Percentiles rank a stretch among this genome's conserved stretches.
phyloP scores from a whole-genome alignment of 108 stramenopile species.

The Licmophora abbreviata region DNA sequence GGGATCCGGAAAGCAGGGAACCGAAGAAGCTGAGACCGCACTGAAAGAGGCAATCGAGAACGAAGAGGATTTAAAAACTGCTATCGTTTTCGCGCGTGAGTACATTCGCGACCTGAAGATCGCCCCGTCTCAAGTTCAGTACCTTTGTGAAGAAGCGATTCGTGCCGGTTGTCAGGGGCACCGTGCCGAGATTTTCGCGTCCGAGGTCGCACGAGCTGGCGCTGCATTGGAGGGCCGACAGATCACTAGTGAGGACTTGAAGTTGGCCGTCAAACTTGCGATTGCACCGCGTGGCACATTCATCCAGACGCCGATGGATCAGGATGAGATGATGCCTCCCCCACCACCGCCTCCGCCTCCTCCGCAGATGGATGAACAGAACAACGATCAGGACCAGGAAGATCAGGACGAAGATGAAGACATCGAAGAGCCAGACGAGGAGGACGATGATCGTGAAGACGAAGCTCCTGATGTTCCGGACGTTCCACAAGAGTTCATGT shows the following conservation, averaged over 20 bases:
- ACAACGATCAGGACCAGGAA: slow-evolving; percentile 71
- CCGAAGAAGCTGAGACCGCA: slow-evolving; percentile 46
- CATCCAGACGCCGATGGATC: slow-evolving; percentile 77
- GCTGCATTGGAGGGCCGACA: slow-evolving; percentile 92
- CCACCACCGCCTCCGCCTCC: slow-evolving; percentile 91
- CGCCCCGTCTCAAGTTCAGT: slow-evolving; percentile 85
- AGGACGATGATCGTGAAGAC: slow-evolving; percentile 58
- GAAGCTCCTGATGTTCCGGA: slow-evolving; percentile 79
- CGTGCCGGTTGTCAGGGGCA: slow-evolving; percentile 94
- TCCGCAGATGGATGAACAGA: slow-evolving; percentile 74
- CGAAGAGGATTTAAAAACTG: slow-evolving; percentile 90
- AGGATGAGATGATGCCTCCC: slow-evolving; percentile 77
- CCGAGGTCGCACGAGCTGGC: slow-evolving; percentile 83
- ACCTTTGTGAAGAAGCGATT: slow-evolving; percentile 93
- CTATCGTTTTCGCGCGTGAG: slow-evolving; percentile 91
- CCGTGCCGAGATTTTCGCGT: slow-evolving; percentile 94
- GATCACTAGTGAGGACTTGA: slow-evolving; percentile 77
- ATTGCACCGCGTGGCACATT: slow-evolving; percentile 94
- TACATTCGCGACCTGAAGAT: slow-evolving; percentile 76
- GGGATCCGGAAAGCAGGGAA: slow-evolving; percentile 49
- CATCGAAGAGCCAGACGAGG: slow-evolving; percentile 62
- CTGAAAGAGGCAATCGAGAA: slow-evolving; percentile 66
- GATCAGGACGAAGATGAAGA: slow-evolving; percentile 81
- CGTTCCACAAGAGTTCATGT: slow-evolving; percentile 97
- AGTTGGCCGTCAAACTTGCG: slow-evolving; percentile 89